phyloP scores from a whole-genome alignment of 495 filamentous ascomycete genomes.

The Tetracladium marchalianum region DNA sequence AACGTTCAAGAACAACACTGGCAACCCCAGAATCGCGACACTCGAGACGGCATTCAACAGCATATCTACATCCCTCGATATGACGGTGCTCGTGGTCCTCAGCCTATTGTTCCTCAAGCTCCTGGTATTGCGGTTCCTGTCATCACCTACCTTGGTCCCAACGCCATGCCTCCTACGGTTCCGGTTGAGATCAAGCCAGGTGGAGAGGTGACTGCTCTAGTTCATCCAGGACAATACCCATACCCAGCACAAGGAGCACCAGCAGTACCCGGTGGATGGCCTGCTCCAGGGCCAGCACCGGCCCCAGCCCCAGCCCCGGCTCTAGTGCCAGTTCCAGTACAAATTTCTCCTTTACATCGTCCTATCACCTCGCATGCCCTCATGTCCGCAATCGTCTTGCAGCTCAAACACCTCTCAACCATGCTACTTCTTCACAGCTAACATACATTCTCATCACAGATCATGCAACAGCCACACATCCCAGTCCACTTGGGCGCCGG shows the following conservation, averaged over 20 bases:
- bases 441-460: too few species aligned
- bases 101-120: not conserved
- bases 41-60: constrained; percentile 30
- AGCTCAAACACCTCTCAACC: too few species aligned
- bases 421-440: too few species aligned
- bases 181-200: constrained; percentile 6
- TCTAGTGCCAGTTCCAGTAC: too few species aligned
- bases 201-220: not conserved
- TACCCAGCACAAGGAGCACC: not conserved
- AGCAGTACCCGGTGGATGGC: too few species aligned
- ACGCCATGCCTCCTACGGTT: constrained; percentile 2
- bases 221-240: constrained; percentile 7
- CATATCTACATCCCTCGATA: constrained; percentile 36
- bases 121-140: not conserved
- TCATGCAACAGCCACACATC: too few species aligned
- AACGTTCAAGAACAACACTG: constrained; percentile 21
- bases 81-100: constrained; percentile 19
- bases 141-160: not conserved
- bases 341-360: too few species aligned
- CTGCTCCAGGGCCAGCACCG: too few species aligned
- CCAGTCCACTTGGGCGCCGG: too few species aligned
- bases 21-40: constrained; percentile 37
- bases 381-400: too few species aligned
- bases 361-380: too few species aligned
- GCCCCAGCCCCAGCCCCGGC: too few species aligned